These are phyloP conservation scores for Starmerella riodocensis DNA, from an alignment of 805 yeast species.

Conservation along the genomic window DNA sequence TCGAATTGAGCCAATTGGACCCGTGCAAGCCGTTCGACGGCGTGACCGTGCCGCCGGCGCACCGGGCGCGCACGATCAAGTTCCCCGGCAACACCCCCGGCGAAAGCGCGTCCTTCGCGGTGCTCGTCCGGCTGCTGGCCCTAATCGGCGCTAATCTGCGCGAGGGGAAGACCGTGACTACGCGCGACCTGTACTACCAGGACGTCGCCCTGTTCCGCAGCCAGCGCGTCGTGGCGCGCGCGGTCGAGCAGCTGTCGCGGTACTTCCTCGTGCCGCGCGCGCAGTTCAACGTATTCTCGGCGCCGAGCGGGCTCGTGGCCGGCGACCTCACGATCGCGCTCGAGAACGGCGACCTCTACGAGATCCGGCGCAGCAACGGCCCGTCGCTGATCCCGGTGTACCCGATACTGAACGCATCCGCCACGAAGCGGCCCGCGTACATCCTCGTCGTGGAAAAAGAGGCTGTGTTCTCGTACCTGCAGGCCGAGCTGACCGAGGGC, in stretches of 20 bases:
- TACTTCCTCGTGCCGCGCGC: conserved; percentile 31
- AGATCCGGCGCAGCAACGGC: conserved; percentile 19
- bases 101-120: conserved; percentile 1
- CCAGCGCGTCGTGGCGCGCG: conserved; percentile 34
- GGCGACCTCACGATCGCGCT: conserved; percentile 28
- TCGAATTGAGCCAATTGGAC: too few species aligned
- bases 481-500: conserved; percentile 18
- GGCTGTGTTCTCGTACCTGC: conserved; percentile 31
- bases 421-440: conserved; percentile 22
- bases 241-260: conserved; percentile 30
- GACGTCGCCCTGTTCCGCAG: conserved; percentile 39
- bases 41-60: too few species aligned
- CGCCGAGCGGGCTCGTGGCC: conserved; percentile 44
- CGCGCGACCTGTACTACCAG: conserved; percentile 46
- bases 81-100: conserved; percentile 12
- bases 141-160: conserved; percentile 18
- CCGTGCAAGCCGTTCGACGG: too few species aligned
- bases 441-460: conserved; percentile 41
- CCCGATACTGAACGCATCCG: conserved; percentile 18
- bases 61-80: neutral
- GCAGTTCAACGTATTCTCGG: conserved; percentile 36
- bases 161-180: conserved; percentile 25
- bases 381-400: conserved; percentile 29
- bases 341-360: conserved; percentile 10
- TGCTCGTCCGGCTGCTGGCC: conserved; percentile 14